Evolutionary conservation across 2,329 filamentous ascomycete genomes (phyloP), one percentile per base, ranked within the genome.

Genomic region (Fusarium sp.): DNA sequence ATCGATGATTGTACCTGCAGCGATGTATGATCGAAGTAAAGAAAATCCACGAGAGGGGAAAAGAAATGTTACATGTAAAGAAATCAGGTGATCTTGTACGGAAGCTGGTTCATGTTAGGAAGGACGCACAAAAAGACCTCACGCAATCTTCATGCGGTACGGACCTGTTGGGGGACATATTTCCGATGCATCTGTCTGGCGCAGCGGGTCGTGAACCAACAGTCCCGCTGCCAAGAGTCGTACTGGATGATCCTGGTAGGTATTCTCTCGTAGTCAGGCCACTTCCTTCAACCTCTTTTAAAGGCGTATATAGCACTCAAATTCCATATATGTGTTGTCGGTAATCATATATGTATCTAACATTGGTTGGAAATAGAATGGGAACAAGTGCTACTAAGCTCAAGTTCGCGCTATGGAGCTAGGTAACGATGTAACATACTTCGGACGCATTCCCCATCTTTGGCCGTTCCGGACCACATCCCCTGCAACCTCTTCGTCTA

Each of bases 141-240:
- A 30, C 20, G 2, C 6, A 7, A 16, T 37, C 0, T 27, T 6
- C 14, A 43, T 48, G 18, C 3, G 45, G 10, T 32, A 5, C 16
- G 40, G 18, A n/a, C 30, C 12, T n/a, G 25, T 58, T 34, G 10
- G 41, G 45, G 30, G 40, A 27, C 20, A 7, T 32, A 43, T 20
- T 49, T 25, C 51, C 61, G 45, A 64, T 64, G 50, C 61, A 58
- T 28, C 12, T 16, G 12, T 4, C 45, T 1, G 59, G 59, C 61
- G 12, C 61, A 64, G 61, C 12, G 45, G 16, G 11, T 8, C 8
- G 5, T 18, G 11, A 34, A 50, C 59, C 40, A 64, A 58, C 50
- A 63, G 37, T 41, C 27, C 50, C 34, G 30, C 58, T 20, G 40
- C 25, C 27, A 46, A 32, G 40, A 32, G 16, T 4, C 1, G 13